Base-by-base conservation (phyloP, 1,284 basidiomycete species). In the Apiotrichum brassicae region DNA sequence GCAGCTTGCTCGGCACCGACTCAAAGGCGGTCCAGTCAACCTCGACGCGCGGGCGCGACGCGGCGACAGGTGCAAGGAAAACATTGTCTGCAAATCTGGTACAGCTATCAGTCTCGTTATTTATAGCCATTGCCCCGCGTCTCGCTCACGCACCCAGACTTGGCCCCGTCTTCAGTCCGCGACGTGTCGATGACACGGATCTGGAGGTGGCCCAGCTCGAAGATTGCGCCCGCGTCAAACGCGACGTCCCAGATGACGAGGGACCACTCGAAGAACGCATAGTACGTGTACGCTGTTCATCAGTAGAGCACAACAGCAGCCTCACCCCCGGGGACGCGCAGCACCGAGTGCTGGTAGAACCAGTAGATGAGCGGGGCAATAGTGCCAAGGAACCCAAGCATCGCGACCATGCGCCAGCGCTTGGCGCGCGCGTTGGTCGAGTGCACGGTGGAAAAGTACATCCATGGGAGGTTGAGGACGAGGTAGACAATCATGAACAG, bases 401-500 rank as follows among this genome's bases (percentile, higher is more conserved):
- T 43, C 6, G 42, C 25, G 28, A 32, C n/a, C 16, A 23, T 30
- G 11, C 56, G 49, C 51, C 54, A 52, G 18, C 39, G 41, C 20
- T 42, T 38, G 22, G 53, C 44, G 6, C 39, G 32, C 9, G 22
- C 22, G 43, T 59, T 51, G 8, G 46, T 42, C 26, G 61, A 54
- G 57, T 79, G 79, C 14, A 73, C 58, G 28, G 83, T 81, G 6
- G 82, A 81, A 24, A 86, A 82, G 34, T 82, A 67, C 89, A 94
- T 94, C 90, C 90, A 97, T 1, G 87, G 87, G 4, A 87, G 61
- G 58, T 87, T 88, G 64, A 82, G 80, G 3, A 87, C 76, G 54
- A 91, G 84, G 64, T 88, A 92, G 47, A 79, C 66, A 55, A 92
- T 84, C 91, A 97, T 95, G 65, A 85, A 82, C 20, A 92, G 75